A percentile compares a stretch with the other conserved stretches of the same genome.
phyloP scores from a whole-genome alignment of 192 early-diverging fungal species.

The Backusella circina region DNA sequence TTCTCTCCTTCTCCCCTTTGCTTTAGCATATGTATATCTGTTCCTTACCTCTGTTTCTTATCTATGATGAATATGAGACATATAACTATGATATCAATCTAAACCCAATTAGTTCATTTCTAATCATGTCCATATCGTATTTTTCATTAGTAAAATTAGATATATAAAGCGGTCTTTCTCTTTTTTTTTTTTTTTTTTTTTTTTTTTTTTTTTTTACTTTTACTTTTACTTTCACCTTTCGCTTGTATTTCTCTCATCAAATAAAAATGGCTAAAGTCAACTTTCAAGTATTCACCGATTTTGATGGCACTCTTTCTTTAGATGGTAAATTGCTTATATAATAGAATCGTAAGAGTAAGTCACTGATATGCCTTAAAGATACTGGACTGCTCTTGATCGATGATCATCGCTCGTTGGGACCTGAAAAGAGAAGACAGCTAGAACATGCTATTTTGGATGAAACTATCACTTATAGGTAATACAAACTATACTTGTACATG shows the following conservation, averaged over 20 bases:
- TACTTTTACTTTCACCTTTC: no score
- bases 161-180: neutral
- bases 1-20: neutral
- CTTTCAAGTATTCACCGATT: constrained; percentile 52
- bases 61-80: neutral
- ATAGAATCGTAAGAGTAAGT: neutral
- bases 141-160: neutral
- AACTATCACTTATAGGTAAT: constrained; percentile 42
- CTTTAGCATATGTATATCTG: neutral
- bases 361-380: constrained; percentile 18
- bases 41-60: neutral
- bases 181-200: neutral
- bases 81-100: neutral
- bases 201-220: neutral
- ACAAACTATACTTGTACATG: neutral
- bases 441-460: constrained; percentile 40
- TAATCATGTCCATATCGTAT: neutral
- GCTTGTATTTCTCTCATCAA: neutral
- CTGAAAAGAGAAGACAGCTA: constrained; percentile 33
- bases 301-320: constrained; percentile 51
- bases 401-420: constrained; percentile 37
- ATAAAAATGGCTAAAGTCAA: constrained; percentile 11
- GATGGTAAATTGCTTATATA: constrained; percentile 19
- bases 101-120: neutral
- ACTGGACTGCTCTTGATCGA: constrained; percentile 51